Conservation (phyloP, 805 yeast species). For the Wickerhamiella spandovensis region DNA sequence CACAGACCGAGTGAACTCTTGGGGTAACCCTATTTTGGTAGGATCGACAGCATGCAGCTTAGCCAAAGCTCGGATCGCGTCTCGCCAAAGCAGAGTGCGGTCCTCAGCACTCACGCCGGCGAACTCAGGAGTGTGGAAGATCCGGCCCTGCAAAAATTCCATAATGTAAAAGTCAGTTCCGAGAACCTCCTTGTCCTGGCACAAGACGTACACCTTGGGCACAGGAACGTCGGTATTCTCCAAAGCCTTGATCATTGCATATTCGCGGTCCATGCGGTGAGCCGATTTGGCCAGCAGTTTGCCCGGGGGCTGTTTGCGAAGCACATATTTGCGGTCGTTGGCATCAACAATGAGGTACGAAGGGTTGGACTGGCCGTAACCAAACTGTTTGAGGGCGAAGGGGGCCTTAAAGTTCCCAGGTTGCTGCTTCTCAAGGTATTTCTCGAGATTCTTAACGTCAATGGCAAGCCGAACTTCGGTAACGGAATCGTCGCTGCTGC, state of each 20-base stretch:
- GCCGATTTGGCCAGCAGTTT: conserved; percentile 42
- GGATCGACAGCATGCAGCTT: conserved; percentile 40
- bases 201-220: conserved; percentile 38
- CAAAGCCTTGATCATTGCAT: conserved; percentile 34
- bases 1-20: conserved; percentile 27
- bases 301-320: conserved; percentile 43
- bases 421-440: conserved; percentile 16
- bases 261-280: conserved; percentile 52
- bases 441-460: conserved; percentile 18
- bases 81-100: conserved; percentile 30
- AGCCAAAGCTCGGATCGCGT: conserved; percentile 35
- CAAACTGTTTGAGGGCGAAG: conserved; percentile 35
- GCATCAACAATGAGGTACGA: conserved; percentile 38
- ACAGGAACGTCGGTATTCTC: conserved; percentile 34
- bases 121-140: conserved; percentile 41
- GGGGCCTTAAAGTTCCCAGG: conserved; percentile 22
- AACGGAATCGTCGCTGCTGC: not conserved
- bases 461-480: conserved; percentile 20
- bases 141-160: conserved; percentile 46
- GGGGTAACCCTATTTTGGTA: conserved; percentile 33
- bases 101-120: conserved; percentile 25
- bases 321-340: conserved; percentile 30
- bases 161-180: conserved; percentile 48
- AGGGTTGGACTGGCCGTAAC: conserved; percentile 53
- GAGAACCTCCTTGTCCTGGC: conserved; percentile 41